Evolutionary conservation across 202 grass and related monocot species (phyloP).

Genomic region (Carex arenaria): DNA sequence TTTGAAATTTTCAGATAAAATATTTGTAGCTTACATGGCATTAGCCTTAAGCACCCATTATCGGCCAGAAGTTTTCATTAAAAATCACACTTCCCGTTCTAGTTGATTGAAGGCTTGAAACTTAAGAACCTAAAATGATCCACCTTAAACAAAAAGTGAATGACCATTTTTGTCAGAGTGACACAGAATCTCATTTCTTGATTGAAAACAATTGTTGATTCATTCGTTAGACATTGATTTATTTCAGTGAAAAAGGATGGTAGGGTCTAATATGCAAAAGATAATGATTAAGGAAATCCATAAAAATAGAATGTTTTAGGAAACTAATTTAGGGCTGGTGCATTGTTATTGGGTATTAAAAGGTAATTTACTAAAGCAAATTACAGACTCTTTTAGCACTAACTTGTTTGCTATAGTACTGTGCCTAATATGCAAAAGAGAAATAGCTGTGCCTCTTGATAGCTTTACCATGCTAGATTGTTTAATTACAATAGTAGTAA

Average conservation of each 20-base stretch:
- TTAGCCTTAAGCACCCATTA: background rate
- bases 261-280: background rate
- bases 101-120: background rate
- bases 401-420: background rate
- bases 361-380: background rate
- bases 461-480: background rate
- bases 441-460: background rate
- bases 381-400: background rate
- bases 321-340: background rate
- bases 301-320: background rate
- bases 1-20: slow-evolving; percentile 2
- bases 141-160: background rate
- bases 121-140: background rate
- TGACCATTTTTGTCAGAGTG: background rate
- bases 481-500: background rate
- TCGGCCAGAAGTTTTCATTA: background rate
- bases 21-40: background rate
- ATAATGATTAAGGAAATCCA: background rate
- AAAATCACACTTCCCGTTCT: background rate
- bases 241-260: background rate
- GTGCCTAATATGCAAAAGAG: no score
- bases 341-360: background rate
- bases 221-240: background rate
- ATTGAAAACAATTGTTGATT: background rate
- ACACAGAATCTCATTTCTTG: background rate